Evolutionary conservation across 441 rosid species (phyloP), one percentile per base, ranked within the genome.

Genomic region (Euphorbia schlechtendalii): DNA sequence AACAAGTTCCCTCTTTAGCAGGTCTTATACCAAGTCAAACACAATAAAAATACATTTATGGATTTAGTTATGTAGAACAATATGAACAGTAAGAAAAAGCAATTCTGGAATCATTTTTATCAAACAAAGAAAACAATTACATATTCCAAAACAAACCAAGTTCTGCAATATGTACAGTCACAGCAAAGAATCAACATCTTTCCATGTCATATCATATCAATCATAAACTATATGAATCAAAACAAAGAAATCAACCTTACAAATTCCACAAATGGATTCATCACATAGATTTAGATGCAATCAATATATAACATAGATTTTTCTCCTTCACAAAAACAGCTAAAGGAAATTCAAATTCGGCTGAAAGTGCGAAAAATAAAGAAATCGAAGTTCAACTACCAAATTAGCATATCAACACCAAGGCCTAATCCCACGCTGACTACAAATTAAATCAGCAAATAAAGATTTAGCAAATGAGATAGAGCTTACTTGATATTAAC

Each of bases 401-500:
- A n/a, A n/a, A n/a, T n/a, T n/a, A n/a, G n/a, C n/a, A n/a, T n/a
- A n/a, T n/a, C n/a, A n/a, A n/a, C n/a, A n/a, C n/a, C n/a, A n/a
- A n/a, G n/a, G n/a, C n/a, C n/a, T n/a, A n/a, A n/a, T n/a, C n/a
- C n/a, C n/a, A n/a, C n/a, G n/a, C n/a, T n/a, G n/a, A n/a, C n/a
- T 32, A 32, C 34, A 32, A 32, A 6, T 32, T 32, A 32, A 32
- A 32, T 32, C 34, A 32, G 34, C 34, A 32, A 32, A n/a, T n/a
- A n/a, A n/a, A n/a, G n/a, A n/a, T n/a, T n/a, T n/a, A 25, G 18
- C 22, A 21, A 11, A 25, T 65, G 14, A 51, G 20, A 5, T 54
- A n/a, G 1, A 68, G 71, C 90, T 80, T 76, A 94, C 97, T 89
- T 90, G 82, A 94, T 78, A 56, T 75, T 83, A 61, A 86, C 98